Evolutionary conservation across 2,329 filamentous ascomycete genomes (phyloP), one percentile per base, ranked within the genome.

Genomic region (Periglandula ipomoeae): DNA sequence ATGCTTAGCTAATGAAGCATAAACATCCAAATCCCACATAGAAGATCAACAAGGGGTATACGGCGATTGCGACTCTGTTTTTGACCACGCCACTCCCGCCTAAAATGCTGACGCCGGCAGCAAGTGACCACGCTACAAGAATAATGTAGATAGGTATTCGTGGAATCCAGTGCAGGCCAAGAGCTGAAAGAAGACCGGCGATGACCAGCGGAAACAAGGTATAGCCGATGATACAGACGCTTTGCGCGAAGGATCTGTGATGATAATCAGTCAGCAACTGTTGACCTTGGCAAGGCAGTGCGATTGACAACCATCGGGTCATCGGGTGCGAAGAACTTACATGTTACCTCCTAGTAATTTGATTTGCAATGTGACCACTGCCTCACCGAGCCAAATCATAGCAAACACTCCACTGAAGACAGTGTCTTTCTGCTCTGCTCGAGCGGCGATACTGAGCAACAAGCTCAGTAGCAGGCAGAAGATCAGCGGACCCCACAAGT

Each of bases 401-500:
- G 89, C 89, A 70, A 98, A 98, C 41, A 98, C 89, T 4, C 93
- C 93, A 32, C 89, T 94, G 66, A 98, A 98, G 24, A 97, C 90
- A 37, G 87, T 70, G 52, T 90, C 88, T 61, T 85, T 87, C 72
- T 98, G 93, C 43, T 89, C 80, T 1, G 78, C 75, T 57, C 83
- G 78, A 13, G 89, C 89, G 53, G 85, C 81, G 63, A 95, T 80
- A 57, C 90, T 95, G 50, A 98, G 74, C 58, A 98, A 81, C 67
- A 95, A 76, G 57, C 88, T 91, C 50, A 98, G 73, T 50, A 95
- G 72, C 56, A 98, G 71, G 60, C 91, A 96, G 72, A 98, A 98
- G 55, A 98, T 82, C 49, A 98, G 73, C 32, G 93, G 93, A 0
- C 93, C 93, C 93, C 93, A 98, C 46, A 98, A 78, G 75, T 98